These are phyloP conservation scores for Sergeia podlipaevii DNA, from an alignment of 208 protist genomes.

Conservation along the genomic window DNA sequence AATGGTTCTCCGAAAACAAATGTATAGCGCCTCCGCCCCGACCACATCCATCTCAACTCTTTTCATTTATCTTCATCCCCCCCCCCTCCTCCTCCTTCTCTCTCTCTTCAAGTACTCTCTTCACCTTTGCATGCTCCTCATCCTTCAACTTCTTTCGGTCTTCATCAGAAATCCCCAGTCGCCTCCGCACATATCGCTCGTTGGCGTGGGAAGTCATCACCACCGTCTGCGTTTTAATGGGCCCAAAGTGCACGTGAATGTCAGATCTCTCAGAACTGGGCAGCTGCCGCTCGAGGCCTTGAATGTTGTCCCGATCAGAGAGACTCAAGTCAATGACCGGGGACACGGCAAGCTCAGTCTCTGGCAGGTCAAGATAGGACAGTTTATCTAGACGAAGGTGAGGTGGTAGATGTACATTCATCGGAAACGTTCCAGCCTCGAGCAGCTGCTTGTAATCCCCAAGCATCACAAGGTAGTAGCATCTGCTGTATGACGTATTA, in stretches of 20 bases:
- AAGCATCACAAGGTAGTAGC: slow-evolving; percentile 75
- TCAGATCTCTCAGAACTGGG: slow-evolving; percentile 60
- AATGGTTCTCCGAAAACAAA: too few relatives aligned
- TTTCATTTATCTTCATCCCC: background rate
- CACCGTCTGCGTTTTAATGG: slow-evolving; percentile 68
- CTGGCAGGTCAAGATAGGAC: slow-evolving; percentile 75
- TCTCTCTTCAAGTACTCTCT: background rate
- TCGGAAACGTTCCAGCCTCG: slow-evolving; percentile 65
- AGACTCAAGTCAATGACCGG: slow-evolving; percentile 70
- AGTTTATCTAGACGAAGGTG: slow-evolving; percentile 72
- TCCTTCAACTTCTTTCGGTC: slow-evolving; percentile 23
- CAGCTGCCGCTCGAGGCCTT: slow-evolving; percentile 45
- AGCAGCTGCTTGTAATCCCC: slow-evolving; percentile 83
- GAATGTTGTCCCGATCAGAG: slow-evolving; percentile 50
- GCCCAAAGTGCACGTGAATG: slow-evolving; percentile 71
- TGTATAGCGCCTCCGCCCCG: too few relatives aligned
- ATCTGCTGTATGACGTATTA: slow-evolving; percentile 75
- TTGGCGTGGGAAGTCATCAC: slow-evolving; percentile 62
- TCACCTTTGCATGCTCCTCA: slow-evolving; percentile 11
- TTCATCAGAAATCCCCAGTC: slow-evolving; percentile 45
- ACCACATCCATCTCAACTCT: background rate
- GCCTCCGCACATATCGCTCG: slow-evolving; percentile 75
- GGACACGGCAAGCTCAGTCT: slow-evolving; percentile 76
- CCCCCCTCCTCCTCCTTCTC: slow-evolving; percentile 9
- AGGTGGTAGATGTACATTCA: slow-evolving; percentile 64